Percentiles rank a stretch among this genome's conserved stretches.
These are phyloP conservation scores for Cryphonectria radicalis DNA, from an alignment of 2,329 filamentous ascomycete species.

Conservation along the genomic window DNA sequence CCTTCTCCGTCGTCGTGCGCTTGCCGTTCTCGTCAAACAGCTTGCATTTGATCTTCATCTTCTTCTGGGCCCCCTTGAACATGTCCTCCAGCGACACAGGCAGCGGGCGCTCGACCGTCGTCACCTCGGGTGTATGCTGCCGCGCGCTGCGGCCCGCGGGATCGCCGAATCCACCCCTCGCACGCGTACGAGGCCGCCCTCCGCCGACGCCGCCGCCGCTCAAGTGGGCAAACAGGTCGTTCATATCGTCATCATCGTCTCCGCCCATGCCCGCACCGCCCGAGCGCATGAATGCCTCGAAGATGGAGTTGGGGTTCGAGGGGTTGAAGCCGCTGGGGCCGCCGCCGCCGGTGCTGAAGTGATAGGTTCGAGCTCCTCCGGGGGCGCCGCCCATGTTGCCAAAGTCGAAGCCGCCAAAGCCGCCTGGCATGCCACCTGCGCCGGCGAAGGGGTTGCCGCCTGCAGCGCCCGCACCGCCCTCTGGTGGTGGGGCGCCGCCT, in stretches of 20 bases:
- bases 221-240: slow-evolving; percentile 61
- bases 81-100: slow-evolving; percentile 86
- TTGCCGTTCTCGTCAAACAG: slow-evolving; percentile 87
- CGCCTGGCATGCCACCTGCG: slow-evolving; percentile 60
- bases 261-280: slow-evolving; percentile 53
- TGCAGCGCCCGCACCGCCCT: slow-evolving; percentile 54
- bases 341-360: slow-evolving; percentile 63
- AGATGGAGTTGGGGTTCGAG: slow-evolving; percentile 82
- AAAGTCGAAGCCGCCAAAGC: slow-evolving; percentile 59
- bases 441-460: slow-evolving; percentile 66
- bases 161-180: slow-evolving; percentile 48
- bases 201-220: slow-evolving; percentile 44
- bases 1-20: slow-evolving; percentile 83
- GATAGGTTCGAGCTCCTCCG: slow-evolving; percentile 60
- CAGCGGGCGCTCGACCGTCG: slow-evolving; percentile 84
- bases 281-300: slow-evolving; percentile 77
- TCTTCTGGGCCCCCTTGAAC: slow-evolving; percentile 86
- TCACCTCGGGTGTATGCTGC: slow-evolving; percentile 78
- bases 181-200: slow-evolving; percentile 45
- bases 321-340: slow-evolving; percentile 76
- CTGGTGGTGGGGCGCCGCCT: slow-evolving; percentile 72
- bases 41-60: slow-evolving; percentile 98
- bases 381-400: slow-evolving; percentile 48
- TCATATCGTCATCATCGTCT: slow-evolving; percentile 52
- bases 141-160: slow-evolving; percentile 36